A percentile compares a stretch with the other conserved stretches of the same genome.
phyloP scores from a whole-genome alignment of 2,329 filamentous ascomycete genomes.

The Arthrobotrys entomopaga region DNA sequence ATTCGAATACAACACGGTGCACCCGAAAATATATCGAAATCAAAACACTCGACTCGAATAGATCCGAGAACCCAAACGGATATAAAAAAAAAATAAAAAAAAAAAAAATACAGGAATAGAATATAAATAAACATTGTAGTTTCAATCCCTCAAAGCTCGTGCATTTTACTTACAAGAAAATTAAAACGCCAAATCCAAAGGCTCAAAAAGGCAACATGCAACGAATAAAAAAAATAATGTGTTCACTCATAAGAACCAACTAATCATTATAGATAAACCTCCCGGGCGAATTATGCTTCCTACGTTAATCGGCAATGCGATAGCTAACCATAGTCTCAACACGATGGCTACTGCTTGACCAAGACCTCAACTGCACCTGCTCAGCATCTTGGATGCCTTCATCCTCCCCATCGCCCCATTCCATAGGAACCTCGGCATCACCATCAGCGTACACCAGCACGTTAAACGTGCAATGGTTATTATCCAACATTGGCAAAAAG shows the following conservation, averaged over 20 bases:
- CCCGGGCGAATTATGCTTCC: no score
- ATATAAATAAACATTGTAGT: background rate
- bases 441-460: slow-evolving; percentile 97
- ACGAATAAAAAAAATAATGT: background rate
- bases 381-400: slow-evolving; percentile 89
- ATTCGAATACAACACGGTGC: slow-evolving; percentile 13
- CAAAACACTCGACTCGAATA: no score
- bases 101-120: background rate
- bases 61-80: no score
- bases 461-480: slow-evolving; percentile 93
- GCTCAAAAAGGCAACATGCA: background rate
- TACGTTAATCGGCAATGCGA: slow-evolving; percentile 67
- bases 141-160: no score
- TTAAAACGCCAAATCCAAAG: slow-evolving; percentile 8
- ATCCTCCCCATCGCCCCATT: slow-evolving; percentile 98
- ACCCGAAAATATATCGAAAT: background rate
- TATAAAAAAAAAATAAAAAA: background rate
- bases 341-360: slow-evolving; percentile 92
- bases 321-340: slow-evolving; percentile 98
- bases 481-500: slow-evolving; percentile 90
- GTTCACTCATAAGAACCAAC: background rate
- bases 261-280: no score
- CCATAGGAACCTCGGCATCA: slow-evolving; percentile 86
- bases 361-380: slow-evolving; percentile 92
- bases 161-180: slow-evolving; percentile 2